Percentiles rank a stretch among this genome's conserved stretches.
phyloP scores from a whole-genome alignment of 331 rosid genomes.

The Spiraea crenata region DNA sequence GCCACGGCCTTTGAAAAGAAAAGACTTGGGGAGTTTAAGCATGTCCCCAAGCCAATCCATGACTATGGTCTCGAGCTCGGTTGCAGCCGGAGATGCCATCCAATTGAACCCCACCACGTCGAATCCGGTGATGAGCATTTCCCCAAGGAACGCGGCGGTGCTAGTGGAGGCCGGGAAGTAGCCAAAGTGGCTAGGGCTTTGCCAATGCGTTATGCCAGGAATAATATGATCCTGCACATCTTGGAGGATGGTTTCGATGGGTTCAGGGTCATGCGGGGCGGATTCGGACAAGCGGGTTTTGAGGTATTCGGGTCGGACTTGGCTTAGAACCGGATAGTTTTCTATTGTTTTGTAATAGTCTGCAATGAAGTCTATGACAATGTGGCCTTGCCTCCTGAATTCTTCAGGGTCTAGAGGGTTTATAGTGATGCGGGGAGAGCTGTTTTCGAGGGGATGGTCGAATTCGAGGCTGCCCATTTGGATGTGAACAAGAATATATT shows the following conservation, averaged over 20 bases:
- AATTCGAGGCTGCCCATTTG: slow-evolving; percentile 12
- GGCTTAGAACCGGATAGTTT: slow-evolving; percentile 37
- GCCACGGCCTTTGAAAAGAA: slow-evolving; percentile 28
- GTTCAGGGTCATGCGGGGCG: slow-evolving; percentile 29
- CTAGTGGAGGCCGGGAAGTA: slow-evolving; percentile 30
- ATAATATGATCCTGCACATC: slow-evolving; percentile 30
- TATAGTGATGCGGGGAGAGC: neutral
- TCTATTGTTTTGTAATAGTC: slow-evolving; percentile 37
- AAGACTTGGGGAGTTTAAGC: slow-evolving; percentile 34
- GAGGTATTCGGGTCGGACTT: slow-evolving; percentile 37
- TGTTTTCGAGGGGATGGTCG: neutral
- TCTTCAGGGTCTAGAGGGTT: slow-evolving; percentile 26
- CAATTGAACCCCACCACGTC: slow-evolving; percentile 41
- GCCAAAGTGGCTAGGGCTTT: slow-evolving; percentile 29
- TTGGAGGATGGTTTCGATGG: slow-evolving; percentile 32
- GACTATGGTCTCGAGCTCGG: slow-evolving; percentile 39
- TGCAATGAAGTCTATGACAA: slow-evolving; percentile 36
- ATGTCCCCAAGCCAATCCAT: slow-evolving; percentile 42
- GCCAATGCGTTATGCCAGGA: slow-evolving; percentile 48
- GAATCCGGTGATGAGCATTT: slow-evolving; percentile 35
- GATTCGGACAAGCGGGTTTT: slow-evolving; percentile 13
- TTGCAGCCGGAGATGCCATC: slow-evolving; percentile 43
- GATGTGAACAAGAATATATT: neutral
- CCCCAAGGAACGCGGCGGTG: slow-evolving; percentile 32
- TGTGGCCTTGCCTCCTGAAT: slow-evolving; percentile 36